These are phyloP conservation scores for Trametes hirsuta DNA, from an alignment of 1,284 basidiomycete genomes.

Conservation along the genomic window DNA sequence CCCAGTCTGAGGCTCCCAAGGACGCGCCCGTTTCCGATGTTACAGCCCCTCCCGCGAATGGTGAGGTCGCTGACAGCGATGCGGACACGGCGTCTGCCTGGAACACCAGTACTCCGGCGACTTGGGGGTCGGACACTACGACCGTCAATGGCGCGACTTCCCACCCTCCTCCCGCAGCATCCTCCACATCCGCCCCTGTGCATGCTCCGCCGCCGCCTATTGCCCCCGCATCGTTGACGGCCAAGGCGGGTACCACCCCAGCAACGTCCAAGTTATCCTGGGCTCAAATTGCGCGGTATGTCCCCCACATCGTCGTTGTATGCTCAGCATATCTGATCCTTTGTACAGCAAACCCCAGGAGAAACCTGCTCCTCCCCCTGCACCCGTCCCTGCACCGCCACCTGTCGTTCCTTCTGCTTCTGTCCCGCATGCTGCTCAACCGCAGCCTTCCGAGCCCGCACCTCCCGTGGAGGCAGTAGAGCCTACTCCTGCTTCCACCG, in stretches of 20 bases:
- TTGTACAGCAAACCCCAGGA: conserved; percentile 50
- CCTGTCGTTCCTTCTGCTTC: conserved; percentile 33
- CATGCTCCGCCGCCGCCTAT: background rate
- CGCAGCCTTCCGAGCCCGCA: conserved; percentile 30
- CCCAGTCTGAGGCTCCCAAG: conserved; percentile 28
- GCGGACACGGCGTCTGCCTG: conserved; percentile 27
- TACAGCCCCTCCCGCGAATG: conserved; percentile 21
- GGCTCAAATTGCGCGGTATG: conserved; percentile 78
- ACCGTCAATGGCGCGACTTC: conserved; percentile 38
- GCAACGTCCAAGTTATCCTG: conserved; percentile 76
- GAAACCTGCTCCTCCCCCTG: conserved; percentile 48
- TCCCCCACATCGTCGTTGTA: conserved; percentile 11
- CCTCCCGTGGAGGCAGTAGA: conserved; percentile 40
- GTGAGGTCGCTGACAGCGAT: conserved; percentile 16
- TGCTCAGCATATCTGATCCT: background rate
- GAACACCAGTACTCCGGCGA: conserved; percentile 38
- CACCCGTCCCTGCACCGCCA: conserved; percentile 32
- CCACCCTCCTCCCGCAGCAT: conserved; percentile 32
- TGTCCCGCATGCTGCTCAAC: conserved; percentile 34
- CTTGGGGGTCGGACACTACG: conserved; percentile 44
- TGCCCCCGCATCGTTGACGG: conserved; percentile 24
- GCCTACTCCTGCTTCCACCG: conserved; percentile 35
- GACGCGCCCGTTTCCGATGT: conserved; percentile 25
- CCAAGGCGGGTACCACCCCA: conserved; percentile 54
- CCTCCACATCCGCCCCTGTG: conserved; percentile 14